These are phyloP conservation scores for Telfairia occidentalis DNA, from an alignment of 331 rosid species.

Conservation along the genomic window DNA sequence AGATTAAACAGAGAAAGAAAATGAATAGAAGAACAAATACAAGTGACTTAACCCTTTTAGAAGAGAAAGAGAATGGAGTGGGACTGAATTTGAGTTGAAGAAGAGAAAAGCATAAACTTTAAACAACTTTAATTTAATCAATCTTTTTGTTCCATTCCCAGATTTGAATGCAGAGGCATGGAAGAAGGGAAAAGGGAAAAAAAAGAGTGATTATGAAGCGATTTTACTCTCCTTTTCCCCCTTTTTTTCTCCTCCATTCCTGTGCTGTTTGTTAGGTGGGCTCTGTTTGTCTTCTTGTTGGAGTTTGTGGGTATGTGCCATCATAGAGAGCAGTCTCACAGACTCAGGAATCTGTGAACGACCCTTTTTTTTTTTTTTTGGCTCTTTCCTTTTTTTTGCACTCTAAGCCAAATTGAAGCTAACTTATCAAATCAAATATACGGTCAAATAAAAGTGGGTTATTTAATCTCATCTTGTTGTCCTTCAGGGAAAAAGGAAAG, in stretches of 20 bases:
- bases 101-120: conserved; percentile 11
- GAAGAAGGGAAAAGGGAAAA: background rate
- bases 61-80: background rate
- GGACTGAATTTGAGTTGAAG: conserved; percentile 9
- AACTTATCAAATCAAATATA: conserved; percentile 11
- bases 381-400: background rate
- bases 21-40: background rate
- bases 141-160: conserved; percentile 6
- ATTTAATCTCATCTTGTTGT: background rate
- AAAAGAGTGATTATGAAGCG: background rate
- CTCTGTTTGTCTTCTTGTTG: conserved; percentile 52
- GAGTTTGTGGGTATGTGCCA: conserved; percentile 40
- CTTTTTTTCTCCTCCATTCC: background rate
- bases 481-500: background rate
- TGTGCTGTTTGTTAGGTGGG: conserved; percentile 48
- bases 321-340: conserved; percentile 16
- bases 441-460: conserved; percentile 16
- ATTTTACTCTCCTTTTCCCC: background rate
- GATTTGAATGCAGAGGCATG: conserved; percentile 13
- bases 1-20: background rate
- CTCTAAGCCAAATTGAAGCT: conserved; percentile 25
- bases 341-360: conserved; percentile 44
- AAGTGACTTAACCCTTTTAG: background rate
- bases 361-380: background rate
- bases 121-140: conserved; percentile 1